Conservation (phyloP, 306 rosid species). For the Cicer pinnatifidum region DNA sequence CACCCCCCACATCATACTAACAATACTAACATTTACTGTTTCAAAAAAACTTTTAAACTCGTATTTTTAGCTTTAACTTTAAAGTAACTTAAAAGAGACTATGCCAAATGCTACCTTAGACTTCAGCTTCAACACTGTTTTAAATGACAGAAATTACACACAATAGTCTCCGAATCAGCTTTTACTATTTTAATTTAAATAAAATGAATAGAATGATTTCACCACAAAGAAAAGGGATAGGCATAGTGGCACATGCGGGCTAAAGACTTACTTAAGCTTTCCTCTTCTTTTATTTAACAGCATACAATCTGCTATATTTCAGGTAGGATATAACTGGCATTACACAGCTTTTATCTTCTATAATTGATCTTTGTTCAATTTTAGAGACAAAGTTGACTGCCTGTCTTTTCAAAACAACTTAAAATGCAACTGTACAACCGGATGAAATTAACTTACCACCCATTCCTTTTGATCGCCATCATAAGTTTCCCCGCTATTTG, state of each 20-base stretch:
- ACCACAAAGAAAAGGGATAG: constrained; percentile 10
- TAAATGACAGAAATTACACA: constrained; percentile 2
- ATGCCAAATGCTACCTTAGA: neutral
- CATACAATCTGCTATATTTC: constrained; percentile 36
- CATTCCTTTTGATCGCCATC: constrained; percentile 52
- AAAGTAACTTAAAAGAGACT: constrained; percentile 14
- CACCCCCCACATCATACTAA: no score
- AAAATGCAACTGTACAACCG: constrained; percentile 28
- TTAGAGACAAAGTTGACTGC: constrained; percentile 12
- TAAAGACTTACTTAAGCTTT: neutral
- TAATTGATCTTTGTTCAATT: constrained; percentile 23
- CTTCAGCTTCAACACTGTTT: neutral
- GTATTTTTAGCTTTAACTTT: neutral
- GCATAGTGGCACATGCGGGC: neutral
- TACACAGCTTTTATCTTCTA: constrained; percentile 19
- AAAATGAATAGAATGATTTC: constrained; percentile 29
- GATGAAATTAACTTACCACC: constrained; percentile 56
- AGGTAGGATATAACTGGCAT: constrained; percentile 25
- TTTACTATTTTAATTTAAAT: constrained; percentile 2
- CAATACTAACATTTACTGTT: no score
- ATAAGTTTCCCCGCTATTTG: constrained; percentile 71
- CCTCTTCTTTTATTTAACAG: constrained; percentile 30
- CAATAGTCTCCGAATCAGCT: constrained; percentile 13
- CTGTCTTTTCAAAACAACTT: constrained; percentile 28
- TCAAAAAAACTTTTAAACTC: neutral